Evolutionary conservation across 1,284 basidiomycete species (phyloP), one percentile per base, ranked within the genome.

Genomic region (Quambalaria eucalypti): DNA sequence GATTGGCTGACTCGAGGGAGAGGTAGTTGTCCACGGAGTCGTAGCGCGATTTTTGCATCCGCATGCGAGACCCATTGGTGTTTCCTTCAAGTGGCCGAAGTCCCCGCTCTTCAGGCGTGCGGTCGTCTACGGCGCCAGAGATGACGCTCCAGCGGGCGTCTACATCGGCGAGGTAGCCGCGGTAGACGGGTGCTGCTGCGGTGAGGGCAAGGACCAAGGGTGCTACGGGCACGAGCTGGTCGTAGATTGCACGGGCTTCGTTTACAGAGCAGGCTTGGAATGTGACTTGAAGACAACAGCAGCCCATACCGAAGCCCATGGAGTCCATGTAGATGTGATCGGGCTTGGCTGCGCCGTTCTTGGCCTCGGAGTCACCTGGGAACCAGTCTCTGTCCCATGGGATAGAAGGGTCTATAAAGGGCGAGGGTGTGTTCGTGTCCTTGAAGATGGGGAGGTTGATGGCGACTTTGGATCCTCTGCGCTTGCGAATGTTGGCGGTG

Each of bases 301-400:
- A 97, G 2, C 95, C 95, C 93, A 97, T 98, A 44, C 95, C 95
- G 76, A 99, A 99, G 25, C 92, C 93, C 95, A 97, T 97, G 1
- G 95, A 92, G 77, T 99, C 95, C 81, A 98, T 84, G 77, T 98
- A 98, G 65, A 99, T 91, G 77, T 97, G 91, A 76, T 93, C 86
- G 12, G 81, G 80, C 50, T 88, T 80, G 9, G 91, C 92, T 9
- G 90, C 89, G 4, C 89, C 90, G 16, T 84, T 80, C 75, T 85
- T 87, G 1, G 91, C 91, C 80, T 93, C 90, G 85, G 74, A 23
- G 44, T 93, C 91, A 71, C 90, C 90, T 9, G 84, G 79, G 69
- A 88, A 93, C 30, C 87, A 76, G 42, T 81, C 77, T 51, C 91
- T 83, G 56, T 90, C 82, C 83, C 85, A 88, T 30, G 90, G 90